Base-by-base conservation (phyloP, 352 stramenopile genomes). In the Lagenidium giganteum region DNA sequence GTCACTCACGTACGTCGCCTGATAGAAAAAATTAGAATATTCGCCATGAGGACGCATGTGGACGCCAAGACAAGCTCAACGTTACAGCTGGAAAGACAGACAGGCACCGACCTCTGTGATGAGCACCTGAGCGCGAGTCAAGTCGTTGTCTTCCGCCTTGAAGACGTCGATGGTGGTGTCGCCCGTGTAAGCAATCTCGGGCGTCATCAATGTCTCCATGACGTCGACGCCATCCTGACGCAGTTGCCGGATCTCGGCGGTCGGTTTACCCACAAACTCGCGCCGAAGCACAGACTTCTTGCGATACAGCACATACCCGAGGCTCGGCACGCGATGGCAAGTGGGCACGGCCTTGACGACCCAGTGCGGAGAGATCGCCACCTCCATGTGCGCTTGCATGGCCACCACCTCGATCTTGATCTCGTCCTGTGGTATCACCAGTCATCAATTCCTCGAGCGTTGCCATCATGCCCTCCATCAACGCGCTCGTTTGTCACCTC, bases 21-120 rank as follows among this genome's bases (percentile, higher is more conserved):
- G 37, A 33, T 18, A 3, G 33, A 44, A 23, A 12, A 36, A 9
- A 54, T 17, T 4, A 45, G 14, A 16, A 9, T 13, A 14, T n/a
- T 42, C 31, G 26, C 6, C 6, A 18, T 27, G 35, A 22, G 7
- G 11, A 8, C 13, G 20, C n/a, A n/a, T n/a, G n/a, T n/a, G n/a
- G n/a, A n/a, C n/a, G n/a, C n/a, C 7, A 12, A 8, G 24, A 42
- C 1, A 38, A 18, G 43, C 42, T n/a, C 42, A n/a, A n/a, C n/a
- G n/a, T n/a, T n/a, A n/a, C n/a, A n/a, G n/a, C n/a, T n/a, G n/a
- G n/a, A n/a, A n/a, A n/a, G n/a, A n/a, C n/a, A n/a, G n/a, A n/a
- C n/a, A n/a, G n/a, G n/a, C n/a, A n/a, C n/a, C n/a, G n/a, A 90
- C 81, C 78, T 93, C 81, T 0, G 81, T 93, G 46, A 93, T 72